Percentiles rank a stretch among this genome's conserved stretches.
Evolutionary conservation across 352 stramenopile species (phyloP).

Genomic region (Pythium pyrilobum): DNA sequence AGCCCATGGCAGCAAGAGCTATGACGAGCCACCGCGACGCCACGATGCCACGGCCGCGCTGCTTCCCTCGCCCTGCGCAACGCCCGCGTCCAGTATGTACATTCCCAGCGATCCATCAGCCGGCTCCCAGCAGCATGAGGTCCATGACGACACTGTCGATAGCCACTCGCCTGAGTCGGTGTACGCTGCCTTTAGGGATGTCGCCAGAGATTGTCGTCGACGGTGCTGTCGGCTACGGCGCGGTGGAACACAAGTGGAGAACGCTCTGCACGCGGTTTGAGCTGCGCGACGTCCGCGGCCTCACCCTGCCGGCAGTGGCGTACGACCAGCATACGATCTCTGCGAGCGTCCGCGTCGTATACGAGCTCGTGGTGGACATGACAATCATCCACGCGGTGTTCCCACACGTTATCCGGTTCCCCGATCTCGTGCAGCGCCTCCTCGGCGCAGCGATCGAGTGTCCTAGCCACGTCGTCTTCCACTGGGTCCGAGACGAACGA

Average conservation of each 20-base stretch:
- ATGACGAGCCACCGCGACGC: no score
- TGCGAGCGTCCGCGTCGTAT: background rate
- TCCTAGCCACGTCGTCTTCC: background rate
- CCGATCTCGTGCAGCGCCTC: background rate
- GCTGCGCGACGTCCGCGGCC: background rate
- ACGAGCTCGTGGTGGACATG: slow-evolving; percentile 4
- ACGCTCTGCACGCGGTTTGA: background rate
- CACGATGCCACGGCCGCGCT: no score
- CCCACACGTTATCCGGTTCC: background rate
- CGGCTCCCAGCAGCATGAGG: no score
- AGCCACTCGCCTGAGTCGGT: no score
- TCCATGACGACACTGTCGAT: no score
- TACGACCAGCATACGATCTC: background rate
- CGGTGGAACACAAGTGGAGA: slow-evolving; percentile 1
- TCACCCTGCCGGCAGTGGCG: background rate
- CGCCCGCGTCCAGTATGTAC: no score
- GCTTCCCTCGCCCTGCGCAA: no score
- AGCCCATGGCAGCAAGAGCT: no score
- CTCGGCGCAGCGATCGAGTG: slow-evolving; percentile 1
- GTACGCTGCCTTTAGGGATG: no score
- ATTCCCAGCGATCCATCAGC: no score
- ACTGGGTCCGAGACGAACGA: no score
- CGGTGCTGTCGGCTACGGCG: background rate
- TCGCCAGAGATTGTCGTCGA: slow-evolving; percentile 2
- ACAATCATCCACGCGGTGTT: slow-evolving; percentile 7